Base-by-base conservation (phyloP, 2,329 filamentous ascomycete species). In the Ceratocystis diversiconidia region DNA sequence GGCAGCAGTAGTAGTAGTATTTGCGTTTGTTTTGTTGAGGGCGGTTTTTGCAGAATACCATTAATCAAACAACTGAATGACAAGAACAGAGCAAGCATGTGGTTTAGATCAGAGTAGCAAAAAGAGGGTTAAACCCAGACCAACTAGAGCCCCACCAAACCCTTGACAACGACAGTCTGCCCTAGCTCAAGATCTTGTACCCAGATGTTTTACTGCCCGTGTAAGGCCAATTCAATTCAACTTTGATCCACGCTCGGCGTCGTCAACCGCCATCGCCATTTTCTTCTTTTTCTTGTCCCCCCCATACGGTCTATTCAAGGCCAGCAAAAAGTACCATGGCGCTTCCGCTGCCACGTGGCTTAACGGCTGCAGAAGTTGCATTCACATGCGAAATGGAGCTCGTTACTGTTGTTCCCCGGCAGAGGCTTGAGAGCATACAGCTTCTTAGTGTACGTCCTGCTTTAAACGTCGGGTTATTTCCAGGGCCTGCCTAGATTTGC, bases 381-480 rank as follows among this genome's bases (percentile, higher is more conserved):
- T 99, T 97, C 73, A 79, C 97, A 32, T 96, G 92, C 75, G 94
- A 99, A 78, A 97, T 96, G 91, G 92, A 97, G 78, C 84, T 90
- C 72, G 88, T 99, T 65, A 96, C 92, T 0, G 83, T 99, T 25
- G 85, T 97, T 62, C 94, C 94, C 44, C 89, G 94, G 64, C 92
- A 97, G 75, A 84, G 89, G 69, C 85, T 99, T 64, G 91, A 96
- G 70, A 85, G 84, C 70, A 88, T 99, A 69, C 82, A 89, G 71
- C 82, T 99, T 68, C 83, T 99, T 65, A 86, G 87, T 70, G 94
- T 97, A 80, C 79, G 87, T 84, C 67, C 72, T 32, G 65, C 67
- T 63, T 4, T 12, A 28, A 55, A 12, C n/a, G 22, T 55, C 32
- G 32, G 32, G 32, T 32, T 32, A 32, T 32, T 32, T 32, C 32